phyloP scores from a whole-genome alignment of 2,329 filamentous ascomycete species.

The Xylaria sp. region DNA sequence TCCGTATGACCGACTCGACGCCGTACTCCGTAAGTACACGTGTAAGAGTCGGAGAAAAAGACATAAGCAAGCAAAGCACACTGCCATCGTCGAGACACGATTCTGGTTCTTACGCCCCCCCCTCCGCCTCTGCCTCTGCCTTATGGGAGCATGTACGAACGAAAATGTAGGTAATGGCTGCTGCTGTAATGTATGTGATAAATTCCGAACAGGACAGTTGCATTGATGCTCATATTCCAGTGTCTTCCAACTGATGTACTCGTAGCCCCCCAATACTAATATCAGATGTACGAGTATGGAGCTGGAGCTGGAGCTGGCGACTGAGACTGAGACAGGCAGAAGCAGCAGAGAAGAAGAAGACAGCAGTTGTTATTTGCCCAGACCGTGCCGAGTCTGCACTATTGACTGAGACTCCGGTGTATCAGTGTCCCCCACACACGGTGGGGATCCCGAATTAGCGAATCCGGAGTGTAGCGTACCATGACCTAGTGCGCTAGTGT shows the following conservation, averaged over 20 bases:
- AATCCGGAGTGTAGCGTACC: slow-evolving; percentile 7
- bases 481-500: neutral
- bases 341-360: neutral
- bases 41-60: neutral
- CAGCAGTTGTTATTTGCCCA: neutral
- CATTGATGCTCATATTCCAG: neutral
- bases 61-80: neutral
- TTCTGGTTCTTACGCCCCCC: neutral
- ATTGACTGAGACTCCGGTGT: slow-evolving; percentile 10
- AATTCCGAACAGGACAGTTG: neutral
- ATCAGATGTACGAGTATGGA: too few species aligned
- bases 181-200: neutral
- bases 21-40: too few species aligned
- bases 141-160: too few species aligned
- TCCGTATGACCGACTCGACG: too few species aligned
- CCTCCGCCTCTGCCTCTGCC: too few species aligned
- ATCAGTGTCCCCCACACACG: slow-evolving; percentile 27
- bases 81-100: too few species aligned
- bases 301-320: too few species aligned
- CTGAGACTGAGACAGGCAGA: too few species aligned
- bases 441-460: slow-evolving; percentile 22
- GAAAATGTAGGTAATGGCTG: neutral
- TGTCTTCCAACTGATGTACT: neutral
- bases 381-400: neutral
- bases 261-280: too few species aligned